These are phyloP conservation scores for Pigoraptor vietnamica DNA, from an alignment of 78 protist genomes.

Conservation along the genomic window DNA sequence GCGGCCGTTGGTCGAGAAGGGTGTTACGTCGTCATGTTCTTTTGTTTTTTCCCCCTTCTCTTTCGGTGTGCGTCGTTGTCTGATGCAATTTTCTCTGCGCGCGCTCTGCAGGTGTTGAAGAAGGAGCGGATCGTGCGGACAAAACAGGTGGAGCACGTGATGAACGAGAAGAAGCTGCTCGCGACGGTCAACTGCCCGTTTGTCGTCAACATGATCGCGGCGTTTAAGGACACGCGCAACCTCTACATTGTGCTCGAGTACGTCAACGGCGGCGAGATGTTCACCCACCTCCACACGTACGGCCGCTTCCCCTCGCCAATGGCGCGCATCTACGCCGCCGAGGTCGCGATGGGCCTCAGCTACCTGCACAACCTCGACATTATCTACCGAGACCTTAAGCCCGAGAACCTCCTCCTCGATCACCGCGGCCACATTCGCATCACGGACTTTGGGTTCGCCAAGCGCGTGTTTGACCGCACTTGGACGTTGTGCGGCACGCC, in stretches of 20 bases:
- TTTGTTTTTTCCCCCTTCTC: no score
- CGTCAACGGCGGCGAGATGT: constrained; percentile 85
- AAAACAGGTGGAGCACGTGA: constrained; percentile 45
- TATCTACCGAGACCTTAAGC: constrained; percentile 88
- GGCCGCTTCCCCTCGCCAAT: neutral
- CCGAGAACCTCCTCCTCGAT: constrained; percentile 93
- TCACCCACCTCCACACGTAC: constrained; percentile 40
- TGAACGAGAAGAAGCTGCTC: constrained; percentile 26
- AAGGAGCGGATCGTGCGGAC: constrained; percentile 13
- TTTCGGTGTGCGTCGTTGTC: no score
- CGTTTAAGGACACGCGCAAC: constrained; percentile 4
- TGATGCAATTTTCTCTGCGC: neutral
- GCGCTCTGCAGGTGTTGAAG: constrained; percentile 6
- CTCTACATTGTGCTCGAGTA: constrained; percentile 39
- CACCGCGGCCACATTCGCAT: constrained; percentile 82
- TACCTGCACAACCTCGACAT: constrained; percentile 63
- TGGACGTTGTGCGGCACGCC: constrained; percentile 38
- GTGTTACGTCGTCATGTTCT: no score
- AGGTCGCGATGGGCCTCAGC: constrained; percentile 24
- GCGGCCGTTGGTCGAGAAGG: no score
- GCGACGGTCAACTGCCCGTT: constrained; percentile 17
- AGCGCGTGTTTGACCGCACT: constrained; percentile 43
- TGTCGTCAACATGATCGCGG: neutral
- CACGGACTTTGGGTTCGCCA: constrained; percentile 97
- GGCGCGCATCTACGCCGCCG: constrained; percentile 33